A percentile compares a stretch with the other conserved stretches of the same genome.
Evolutionary conservation across 352 stramenopile species (phyloP).

Genomic region (Globisporangium solare): DNA sequence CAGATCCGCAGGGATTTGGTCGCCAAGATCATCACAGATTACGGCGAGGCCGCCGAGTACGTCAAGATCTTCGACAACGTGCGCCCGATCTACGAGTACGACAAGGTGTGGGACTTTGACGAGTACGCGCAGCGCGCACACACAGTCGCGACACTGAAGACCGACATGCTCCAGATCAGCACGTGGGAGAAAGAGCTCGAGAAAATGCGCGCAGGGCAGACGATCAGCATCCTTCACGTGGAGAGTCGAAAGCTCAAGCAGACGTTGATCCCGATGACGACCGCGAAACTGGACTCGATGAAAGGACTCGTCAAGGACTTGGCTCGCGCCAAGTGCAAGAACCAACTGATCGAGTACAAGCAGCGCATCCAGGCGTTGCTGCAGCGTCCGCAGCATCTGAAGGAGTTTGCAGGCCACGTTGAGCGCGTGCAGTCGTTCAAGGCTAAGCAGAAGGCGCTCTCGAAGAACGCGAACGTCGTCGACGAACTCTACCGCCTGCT

Average conservation of each 20-base stretch:
- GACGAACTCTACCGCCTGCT: conserved; percentile 93
- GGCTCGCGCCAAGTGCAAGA: conserved; percentile 83
- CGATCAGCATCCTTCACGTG: conserved; percentile 90
- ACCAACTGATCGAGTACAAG: conserved; percentile 88
- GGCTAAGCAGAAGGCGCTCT: conserved; percentile 69
- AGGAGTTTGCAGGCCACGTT: conserved; percentile 90
- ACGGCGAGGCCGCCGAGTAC: conserved; percentile 85
- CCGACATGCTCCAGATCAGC: conserved; percentile 89
- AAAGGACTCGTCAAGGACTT: conserved; percentile 91
- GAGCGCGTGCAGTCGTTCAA: conserved; percentile 75
- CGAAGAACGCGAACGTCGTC: conserved; percentile 87
- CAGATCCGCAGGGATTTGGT: conserved; percentile 75
- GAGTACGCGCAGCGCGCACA: conserved; percentile 77
- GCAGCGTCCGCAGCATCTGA: conserved; percentile 83
- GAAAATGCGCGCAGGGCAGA: conserved; percentile 90
- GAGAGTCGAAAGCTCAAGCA: conserved; percentile 93
- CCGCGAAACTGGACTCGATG: conserved; percentile 89
- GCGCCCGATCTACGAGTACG: conserved; percentile 90
- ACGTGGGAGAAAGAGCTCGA: conserved; percentile 93
- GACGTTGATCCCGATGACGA: conserved; percentile 89
- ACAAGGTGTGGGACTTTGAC: conserved; percentile 89
- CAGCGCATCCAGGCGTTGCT: conserved; percentile 81
- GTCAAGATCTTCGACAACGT: conserved; percentile 91
- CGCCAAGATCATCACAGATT: conserved; percentile 85
- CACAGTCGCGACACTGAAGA: conserved; percentile 83